Evolutionary conservation across 768 basidiomycete species (phyloP), one percentile per base, ranked within the genome.

Genomic region (Pleurotus cornucopiae): DNA sequence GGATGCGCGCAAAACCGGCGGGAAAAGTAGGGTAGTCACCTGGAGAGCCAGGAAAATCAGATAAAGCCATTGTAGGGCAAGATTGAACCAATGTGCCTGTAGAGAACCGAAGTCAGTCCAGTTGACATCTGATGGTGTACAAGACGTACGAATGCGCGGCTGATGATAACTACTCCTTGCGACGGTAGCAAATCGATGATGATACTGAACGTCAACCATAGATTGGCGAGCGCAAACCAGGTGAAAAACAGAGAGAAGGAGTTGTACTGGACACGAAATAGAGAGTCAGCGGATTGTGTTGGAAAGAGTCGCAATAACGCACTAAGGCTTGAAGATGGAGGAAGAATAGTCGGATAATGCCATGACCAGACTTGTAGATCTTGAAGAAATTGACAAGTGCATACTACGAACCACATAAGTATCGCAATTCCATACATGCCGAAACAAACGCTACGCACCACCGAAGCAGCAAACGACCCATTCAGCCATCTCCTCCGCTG

Each of bases 201-300:
- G 71, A 95, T 94, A 58, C 85, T 86, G 78, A 95, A 95, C 16
- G 90, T 94, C 58, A 96, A 73, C 91, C 91, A 96, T 43, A 94
- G 73, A 66, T 94, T 94, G 61, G 92, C 91, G 54, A 94, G 70
- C 2, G 92, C 86, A 73, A 97, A 96, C 92, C 93, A 97, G 9
- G 89, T 85, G 75, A 97, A 95, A 62, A 94, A 61, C 57, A 97
- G 76, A 26, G 82, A 87, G 67, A 89, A 83, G 47, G 93, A 63
- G 70, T 94, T 94, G 70, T 93, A 94, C 89, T 92, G 56, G 12
- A 48, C 46, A n/a, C 14, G 51, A 46, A 9, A 16, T 20, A 7
- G 2, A 14, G 6, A 47, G 6, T 20, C 46, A 47, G 46, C 6
- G 9, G 23, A 20, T 5, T 18, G 23, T 13, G 56, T 20, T 6